A percentile compares a stretch with the other conserved stretches of the same genome.
phyloP scores from a whole-genome alignment of 176 grass and related monocot genomes.

The Hsuehochloa calcarea region DNA sequence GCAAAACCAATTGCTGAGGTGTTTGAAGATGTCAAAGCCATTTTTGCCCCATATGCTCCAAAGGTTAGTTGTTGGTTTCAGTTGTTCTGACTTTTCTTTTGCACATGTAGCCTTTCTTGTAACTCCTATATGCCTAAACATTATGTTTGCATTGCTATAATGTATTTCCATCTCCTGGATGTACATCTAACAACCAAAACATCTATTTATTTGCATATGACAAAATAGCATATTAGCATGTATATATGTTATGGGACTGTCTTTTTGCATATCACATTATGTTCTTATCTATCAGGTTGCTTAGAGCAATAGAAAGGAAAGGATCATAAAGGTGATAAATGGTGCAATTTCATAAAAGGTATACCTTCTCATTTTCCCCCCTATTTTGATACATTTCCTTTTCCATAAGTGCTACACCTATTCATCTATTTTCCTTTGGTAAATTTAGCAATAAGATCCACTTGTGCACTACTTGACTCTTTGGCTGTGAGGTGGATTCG shows the following conservation, averaged over 20 bases:
- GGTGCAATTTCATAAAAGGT: conserved; percentile 22
- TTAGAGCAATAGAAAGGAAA: conserved; percentile 22
- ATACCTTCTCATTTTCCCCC: neutral
- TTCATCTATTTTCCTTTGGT: neutral
- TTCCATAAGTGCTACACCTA: neutral
- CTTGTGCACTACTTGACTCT: neutral
- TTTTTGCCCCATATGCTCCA: conserved; percentile 50
- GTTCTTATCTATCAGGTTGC: conserved; percentile 32
- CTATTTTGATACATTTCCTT: neutral
- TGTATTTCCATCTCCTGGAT: neutral
- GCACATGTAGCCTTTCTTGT: neutral
- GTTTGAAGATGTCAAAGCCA: conserved; percentile 68
- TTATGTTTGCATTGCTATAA: neutral
- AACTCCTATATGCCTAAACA: neutral
- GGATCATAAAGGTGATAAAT: neutral
- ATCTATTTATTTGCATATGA: neutral
- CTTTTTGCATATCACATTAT: neutral
- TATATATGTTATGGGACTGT: neutral
- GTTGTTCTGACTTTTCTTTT: neutral
- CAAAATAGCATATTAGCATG: neutral
- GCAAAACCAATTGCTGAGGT: conserved; percentile 75
- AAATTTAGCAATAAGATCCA: neutral
- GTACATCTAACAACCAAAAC: too few species aligned
- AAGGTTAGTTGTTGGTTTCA: conserved; percentile 43
- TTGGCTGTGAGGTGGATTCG: neutral